Conservation (phyloP, 495 filamentous ascomycete species). For the Penicillium angulare region DNA sequence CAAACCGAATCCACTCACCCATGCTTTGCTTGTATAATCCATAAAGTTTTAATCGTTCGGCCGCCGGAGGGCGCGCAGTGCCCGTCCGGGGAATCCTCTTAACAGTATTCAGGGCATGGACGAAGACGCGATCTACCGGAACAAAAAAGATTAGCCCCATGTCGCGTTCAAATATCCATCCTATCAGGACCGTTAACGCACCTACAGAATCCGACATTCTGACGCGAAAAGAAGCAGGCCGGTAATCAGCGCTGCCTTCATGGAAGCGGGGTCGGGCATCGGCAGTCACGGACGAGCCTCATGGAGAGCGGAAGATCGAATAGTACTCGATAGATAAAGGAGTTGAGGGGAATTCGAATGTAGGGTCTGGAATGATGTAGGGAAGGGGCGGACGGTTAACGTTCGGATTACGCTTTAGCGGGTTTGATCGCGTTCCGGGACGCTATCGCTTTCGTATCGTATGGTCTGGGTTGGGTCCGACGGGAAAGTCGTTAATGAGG, state of each 20-base stretch:
- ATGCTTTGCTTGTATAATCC: conserved; percentile 98
- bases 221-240: conserved; percentile 24
- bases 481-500: conserved; percentile 7
- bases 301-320: conserved; percentile 19
- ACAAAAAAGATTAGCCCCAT: background rate
- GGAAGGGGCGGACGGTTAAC: background rate
- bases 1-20: conserved; percentile 46
- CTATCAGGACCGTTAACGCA: conserved; percentile 22
- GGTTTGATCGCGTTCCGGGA: conserved; percentile 16
- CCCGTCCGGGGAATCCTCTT: conserved; percentile 95
- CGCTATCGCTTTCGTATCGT: too few species aligned
- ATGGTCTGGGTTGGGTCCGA: too few species aligned
- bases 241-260: conserved; percentile 31
- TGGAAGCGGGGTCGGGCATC: conserved; percentile 35
- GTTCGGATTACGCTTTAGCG: conserved; percentile 40
- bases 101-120: conserved; percentile 96
- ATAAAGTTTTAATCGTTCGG: conserved; percentile 87
- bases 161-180: background rate
- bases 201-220: conserved; percentile 59
- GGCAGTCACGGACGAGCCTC: conserved; percentile 22
- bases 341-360: background rate
- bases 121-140: conserved; percentile 87
- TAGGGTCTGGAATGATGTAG: conserved; percentile 4
- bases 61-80: conserved; percentile 78
- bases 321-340: conserved; percentile 2